Percentiles rank a stretch among this genome's conserved stretches.
These are phyloP conservation scores for Dictyostelium brefeldianum DNA, from an alignment of 78 protist species.

Conservation along the genomic window DNA sequence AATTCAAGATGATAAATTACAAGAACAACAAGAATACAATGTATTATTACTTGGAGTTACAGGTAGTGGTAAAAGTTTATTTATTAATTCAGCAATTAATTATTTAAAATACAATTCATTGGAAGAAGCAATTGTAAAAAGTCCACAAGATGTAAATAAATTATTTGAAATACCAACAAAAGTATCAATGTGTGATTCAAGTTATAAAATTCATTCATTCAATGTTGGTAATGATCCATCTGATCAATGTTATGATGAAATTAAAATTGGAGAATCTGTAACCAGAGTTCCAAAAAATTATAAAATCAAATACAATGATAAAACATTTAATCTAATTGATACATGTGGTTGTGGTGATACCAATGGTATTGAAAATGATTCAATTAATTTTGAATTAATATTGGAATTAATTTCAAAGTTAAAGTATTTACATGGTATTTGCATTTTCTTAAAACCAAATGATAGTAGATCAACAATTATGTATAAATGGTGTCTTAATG, in stretches of 20 bases:
- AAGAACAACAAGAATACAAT: not conserved
- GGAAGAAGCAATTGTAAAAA: slow-evolving; percentile 3
- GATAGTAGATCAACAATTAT: slow-evolving; percentile 10
- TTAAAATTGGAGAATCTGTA: slow-evolving; percentile 6
- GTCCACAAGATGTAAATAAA: not conserved
- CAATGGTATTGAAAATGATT: not conserved
- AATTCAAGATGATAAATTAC: not conserved
- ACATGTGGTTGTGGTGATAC: slow-evolving; percentile 1
- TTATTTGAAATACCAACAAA: slow-evolving; percentile 1
- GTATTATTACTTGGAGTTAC: not conserved
- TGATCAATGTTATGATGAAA: not conserved
- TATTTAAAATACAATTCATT: slow-evolving; percentile 1
- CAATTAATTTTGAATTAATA: not conserved
- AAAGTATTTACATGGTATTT: slow-evolving; percentile 21
- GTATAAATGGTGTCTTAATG: slow-evolving; percentile 11
- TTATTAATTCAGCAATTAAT: not conserved
- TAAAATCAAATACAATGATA: not conserved
- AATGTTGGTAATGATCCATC: not conserved
- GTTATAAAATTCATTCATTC: not conserved
- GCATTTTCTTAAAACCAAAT: slow-evolving; percentile 5
- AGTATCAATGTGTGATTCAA: not conserved
- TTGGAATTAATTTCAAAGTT: not conserved
- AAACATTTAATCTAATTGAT: not conserved
- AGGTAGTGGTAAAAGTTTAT: not conserved
- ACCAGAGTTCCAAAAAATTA: not conserved